Conservation (phyloP, 208 protist species). For the Crithidia thermophila region DNA sequence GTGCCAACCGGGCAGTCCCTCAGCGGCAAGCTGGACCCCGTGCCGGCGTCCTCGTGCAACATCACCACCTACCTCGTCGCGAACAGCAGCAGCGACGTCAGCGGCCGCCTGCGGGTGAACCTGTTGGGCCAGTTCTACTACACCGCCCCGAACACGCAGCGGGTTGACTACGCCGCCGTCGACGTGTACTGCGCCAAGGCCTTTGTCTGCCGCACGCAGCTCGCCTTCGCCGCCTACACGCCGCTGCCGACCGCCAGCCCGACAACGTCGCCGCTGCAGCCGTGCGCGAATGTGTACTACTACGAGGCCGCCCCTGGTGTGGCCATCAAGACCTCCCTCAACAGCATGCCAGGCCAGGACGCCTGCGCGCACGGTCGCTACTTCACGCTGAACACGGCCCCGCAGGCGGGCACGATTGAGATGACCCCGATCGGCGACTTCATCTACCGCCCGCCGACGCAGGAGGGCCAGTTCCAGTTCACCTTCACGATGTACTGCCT, state of each 20-base stretch:
- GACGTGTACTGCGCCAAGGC: conserved; percentile 60
- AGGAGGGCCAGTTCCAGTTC: conserved; percentile 53
- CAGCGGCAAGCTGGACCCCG: conserved; percentile 42
- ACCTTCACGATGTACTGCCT: conserved; percentile 79
- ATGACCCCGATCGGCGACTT: conserved; percentile 74
- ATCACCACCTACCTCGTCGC: conserved; percentile 50
- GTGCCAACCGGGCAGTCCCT: conserved; percentile 52
- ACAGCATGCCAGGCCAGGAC: conserved; percentile 56
- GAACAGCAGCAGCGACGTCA: conserved; percentile 27
- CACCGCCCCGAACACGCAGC: conserved; percentile 44
- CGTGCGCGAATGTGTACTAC: conserved; percentile 82
- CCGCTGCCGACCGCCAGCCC: conserved; percentile 21
- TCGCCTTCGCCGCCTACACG: conserved; percentile 59
- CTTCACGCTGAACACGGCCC: conserved; percentile 57
- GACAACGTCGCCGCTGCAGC: conserved; percentile 33
- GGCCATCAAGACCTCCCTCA: conserved; percentile 63
- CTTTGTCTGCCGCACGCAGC: conserved; percentile 54
- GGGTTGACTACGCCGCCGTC: conserved; percentile 49
- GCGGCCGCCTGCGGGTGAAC: conserved; percentile 59
- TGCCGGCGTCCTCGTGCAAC: conserved; percentile 29
- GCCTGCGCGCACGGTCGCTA: conserved; percentile 71
- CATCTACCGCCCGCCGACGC: conserved; percentile 48
- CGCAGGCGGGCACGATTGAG: conserved; percentile 48
- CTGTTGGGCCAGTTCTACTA: conserved; percentile 76
- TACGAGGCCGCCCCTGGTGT: conserved; percentile 56